Evolutionary conservation across 169 alveolate genomes (phyloP), one percentile per base, ranked within the genome.

Genomic region (Plasmodium cynomolgi): DNA sequence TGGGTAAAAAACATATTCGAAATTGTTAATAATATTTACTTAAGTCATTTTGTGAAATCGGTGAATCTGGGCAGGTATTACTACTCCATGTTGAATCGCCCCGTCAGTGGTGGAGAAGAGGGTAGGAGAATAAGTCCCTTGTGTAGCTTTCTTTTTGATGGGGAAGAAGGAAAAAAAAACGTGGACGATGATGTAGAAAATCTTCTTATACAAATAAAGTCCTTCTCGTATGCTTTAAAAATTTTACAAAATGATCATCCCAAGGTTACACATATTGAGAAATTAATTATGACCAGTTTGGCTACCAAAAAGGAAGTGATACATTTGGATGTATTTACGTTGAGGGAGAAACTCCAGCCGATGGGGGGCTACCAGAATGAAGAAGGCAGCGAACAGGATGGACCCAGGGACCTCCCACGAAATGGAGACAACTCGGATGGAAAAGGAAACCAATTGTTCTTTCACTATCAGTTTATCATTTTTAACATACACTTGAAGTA

Each of bases 1-100:
- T 91, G 95, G 95, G 58, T 91, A 31, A 68, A 29, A 23, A 91
- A 91, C 81, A 50, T 91, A 11, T 91, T 91, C 77, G 92, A 91
- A 91, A 17, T 91, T 81, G 88, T 91, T 20, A 91, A 91, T 54
- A 91, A 91, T 39, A 82, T 91, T 17, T 91, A 81, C 50, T 23
- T 91, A 15, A 91, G 95, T 62, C 84, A 91, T 81, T 91, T 47
- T 62, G 26, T 91, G 26, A n/a, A 81, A 47, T 29, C 39, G 74
- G 33, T 41, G 83, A 91, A 91, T 41, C 74, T 34, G 83, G 58
- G 77, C 26, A 91, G 44, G 15, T 91, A 81, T 37, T 29, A 26
- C 6, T 56, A 13, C 54, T 26, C 73, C 54, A 41, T 91, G 34
- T 13, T 72, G 47, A 71, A 82, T 91, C 39, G 9, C 39, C 1